Percentiles rank a stretch among this genome's conserved stretches.
These are phyloP conservation scores for Gaeumannomyces tritici DNA, from an alignment of 2,329 filamentous ascomycete genomes.

Conservation along the genomic window DNA sequence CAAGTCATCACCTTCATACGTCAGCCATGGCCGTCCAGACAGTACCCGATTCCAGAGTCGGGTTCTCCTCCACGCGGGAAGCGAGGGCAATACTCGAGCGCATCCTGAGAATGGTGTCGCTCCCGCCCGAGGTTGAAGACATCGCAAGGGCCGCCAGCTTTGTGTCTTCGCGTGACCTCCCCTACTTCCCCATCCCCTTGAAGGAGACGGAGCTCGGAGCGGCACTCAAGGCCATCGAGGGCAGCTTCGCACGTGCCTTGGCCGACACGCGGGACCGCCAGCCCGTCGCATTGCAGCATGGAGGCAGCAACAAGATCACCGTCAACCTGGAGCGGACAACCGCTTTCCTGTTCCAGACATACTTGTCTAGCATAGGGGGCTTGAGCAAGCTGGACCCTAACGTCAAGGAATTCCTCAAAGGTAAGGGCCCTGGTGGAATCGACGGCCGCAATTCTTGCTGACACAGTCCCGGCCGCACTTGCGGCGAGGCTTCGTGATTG, in stretches of 20 bases:
- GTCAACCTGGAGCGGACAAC: constrained; percentile 42
- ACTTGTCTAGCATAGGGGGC: constrained; percentile 45
- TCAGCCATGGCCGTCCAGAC: background rate
- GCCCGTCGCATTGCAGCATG: background rate
- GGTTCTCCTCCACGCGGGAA: constrained; percentile 11
- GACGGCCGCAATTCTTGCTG: constrained; percentile 3
- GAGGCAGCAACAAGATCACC: constrained; percentile 5
- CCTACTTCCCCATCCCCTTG: constrained; percentile 27
- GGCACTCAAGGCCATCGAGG: constrained; percentile 50
- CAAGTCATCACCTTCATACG: too few species aligned
- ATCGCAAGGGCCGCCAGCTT: constrained; percentile 6
- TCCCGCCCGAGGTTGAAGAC: constrained; percentile 4
- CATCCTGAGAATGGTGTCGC: background rate
- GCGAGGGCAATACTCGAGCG: constrained; percentile 14
- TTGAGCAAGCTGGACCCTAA: constrained; percentile 36
- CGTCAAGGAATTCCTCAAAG: constrained; percentile 27
- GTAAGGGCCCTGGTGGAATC: constrained; percentile 17
- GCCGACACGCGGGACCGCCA: background rate
- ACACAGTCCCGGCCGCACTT: background rate
- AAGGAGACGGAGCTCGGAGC: constrained; percentile 28
- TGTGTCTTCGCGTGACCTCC: constrained; percentile 6
- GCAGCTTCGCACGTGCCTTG: constrained; percentile 44
- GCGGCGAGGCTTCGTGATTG: background rate
- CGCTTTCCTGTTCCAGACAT: constrained; percentile 50
- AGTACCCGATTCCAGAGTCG: background rate